Evolutionary conservation across 192 early-diverging fungal genomes (phyloP), one percentile per base, ranked within the genome.

Genomic region (Martensiomyces pterosporus): DNA sequence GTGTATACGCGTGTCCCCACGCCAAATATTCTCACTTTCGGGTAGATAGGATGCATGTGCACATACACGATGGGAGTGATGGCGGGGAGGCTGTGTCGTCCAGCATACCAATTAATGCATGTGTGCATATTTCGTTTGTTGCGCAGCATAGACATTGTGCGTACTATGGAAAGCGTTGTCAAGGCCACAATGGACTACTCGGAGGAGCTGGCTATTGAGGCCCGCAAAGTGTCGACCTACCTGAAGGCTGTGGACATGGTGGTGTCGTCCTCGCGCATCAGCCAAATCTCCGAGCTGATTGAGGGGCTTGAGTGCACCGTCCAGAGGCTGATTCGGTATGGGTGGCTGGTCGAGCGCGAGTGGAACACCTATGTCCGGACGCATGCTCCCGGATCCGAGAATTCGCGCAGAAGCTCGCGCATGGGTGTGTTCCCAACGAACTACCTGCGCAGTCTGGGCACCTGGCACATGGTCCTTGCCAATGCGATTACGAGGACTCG

Each of bases 271-370:
- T 21, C 21, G 51, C 62, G 69, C 17, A 44, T 58, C 16, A 33
- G 25, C 13, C 69, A 73, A 58, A 47, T 73, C 19, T 38, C 61
- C 25, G 49, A 34, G 16, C 17, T 52, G 35, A 27, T 73, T 2
- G 63, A 66, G 39, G 54, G 29, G 39, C 58, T 73, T 10, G 69
- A 73, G 54, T n/a, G 34, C 24, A 47, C 44, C n/a, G 38, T 73
- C 13, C 62, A 73, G 62, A 37, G 42, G n/a, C 46, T 73, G 9
- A 61, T 73, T 15, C 62, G 69, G 32, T 73, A 73, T 38, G 54
- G 57, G 14, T 73, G 69, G 69, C n/a, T 49, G 14, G 26, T 73
- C 15, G 57, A 73, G 50, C 57, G 54, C 50, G 69, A 65, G 38
- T 73, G 69, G 69, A 50, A 34, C 17, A 34, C 10, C 27, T 65